These are phyloP conservation scores for Ceratocystis lukuohia DNA, from an alignment of 2,329 filamentous ascomycete species.

Conservation along the genomic window DNA sequence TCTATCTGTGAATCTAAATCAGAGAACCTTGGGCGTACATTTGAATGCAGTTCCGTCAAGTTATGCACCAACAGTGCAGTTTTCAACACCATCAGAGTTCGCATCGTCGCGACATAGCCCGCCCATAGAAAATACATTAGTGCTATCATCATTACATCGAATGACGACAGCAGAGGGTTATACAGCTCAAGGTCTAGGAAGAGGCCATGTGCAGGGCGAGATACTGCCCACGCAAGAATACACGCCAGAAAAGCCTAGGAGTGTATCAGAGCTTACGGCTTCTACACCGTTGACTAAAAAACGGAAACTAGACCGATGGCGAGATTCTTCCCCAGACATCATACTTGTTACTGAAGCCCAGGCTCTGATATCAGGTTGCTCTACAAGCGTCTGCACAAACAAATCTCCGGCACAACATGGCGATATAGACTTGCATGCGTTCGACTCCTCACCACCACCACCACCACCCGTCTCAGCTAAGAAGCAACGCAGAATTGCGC, in stretches of 20 bases:
- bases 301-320: background rate
- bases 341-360: background rate
- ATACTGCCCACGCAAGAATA: background rate
- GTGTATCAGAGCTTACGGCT: background rate
- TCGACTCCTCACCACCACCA: background rate
- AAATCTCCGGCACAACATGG: background rate
- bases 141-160: background rate
- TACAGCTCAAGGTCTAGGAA: background rate
- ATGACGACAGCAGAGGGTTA: background rate
- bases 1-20: background rate
- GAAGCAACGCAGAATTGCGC: background rate
- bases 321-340: conserved; percentile 4
- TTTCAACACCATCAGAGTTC: conserved; percentile 5
- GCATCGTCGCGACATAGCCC: background rate
- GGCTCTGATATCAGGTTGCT: background rate
- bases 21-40: background rate
- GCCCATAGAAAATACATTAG: background rate
- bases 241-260: background rate
- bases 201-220: background rate
- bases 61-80: conserved; percentile 4
- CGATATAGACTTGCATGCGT: background rate
- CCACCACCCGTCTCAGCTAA: background rate
- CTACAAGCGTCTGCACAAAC: too few relatives aligned
- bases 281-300: background rate
- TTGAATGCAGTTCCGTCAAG: conserved; percentile 1